Conservation (phyloP, 768 basidiomycete genomes). For the Boletus reticuloceps region DNA sequence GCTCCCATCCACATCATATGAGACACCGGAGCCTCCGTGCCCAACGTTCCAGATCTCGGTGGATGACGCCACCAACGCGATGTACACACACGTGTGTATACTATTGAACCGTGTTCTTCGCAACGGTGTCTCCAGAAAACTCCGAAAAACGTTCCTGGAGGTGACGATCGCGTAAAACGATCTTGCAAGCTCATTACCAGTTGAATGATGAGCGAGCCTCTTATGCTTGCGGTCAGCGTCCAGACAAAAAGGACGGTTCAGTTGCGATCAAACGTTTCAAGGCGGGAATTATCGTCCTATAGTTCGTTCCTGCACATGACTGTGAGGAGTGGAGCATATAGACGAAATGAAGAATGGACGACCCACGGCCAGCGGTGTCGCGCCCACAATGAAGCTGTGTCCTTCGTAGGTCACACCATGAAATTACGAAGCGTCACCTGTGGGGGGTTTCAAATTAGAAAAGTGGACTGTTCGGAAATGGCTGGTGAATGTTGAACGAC, state of each 20-base stretch:
- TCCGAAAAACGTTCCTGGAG: background rate
- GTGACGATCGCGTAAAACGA: background rate
- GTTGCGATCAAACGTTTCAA: background rate
- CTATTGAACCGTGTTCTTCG: background rate
- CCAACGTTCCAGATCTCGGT: background rate
- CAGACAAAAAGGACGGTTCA: too few relatives aligned
- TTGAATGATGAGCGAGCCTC: background rate
- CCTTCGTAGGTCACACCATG: background rate
- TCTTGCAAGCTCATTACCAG: background rate
- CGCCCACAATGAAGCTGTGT: slow-evolving; percentile 8
- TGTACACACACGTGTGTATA: background rate
- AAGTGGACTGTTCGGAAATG: background rate
- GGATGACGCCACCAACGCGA: background rate
- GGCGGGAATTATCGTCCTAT: slow-evolving; percentile 2
- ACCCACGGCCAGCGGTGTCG: background rate
- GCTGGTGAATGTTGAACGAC: background rate
- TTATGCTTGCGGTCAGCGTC: too few relatives aligned
- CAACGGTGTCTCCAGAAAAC: background rate
- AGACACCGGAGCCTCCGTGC: background rate
- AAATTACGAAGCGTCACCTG: background rate
- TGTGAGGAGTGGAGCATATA: background rate
- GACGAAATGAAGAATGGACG: background rate
- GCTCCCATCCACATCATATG: background rate
- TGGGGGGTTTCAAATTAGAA: background rate
- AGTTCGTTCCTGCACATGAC: background rate